Percentiles rank a stretch among this genome's conserved stretches.
Conservation (phyloP, 2,329 filamentous ascomycete species). For the Hymenoscyphus fraxineus region DNA sequence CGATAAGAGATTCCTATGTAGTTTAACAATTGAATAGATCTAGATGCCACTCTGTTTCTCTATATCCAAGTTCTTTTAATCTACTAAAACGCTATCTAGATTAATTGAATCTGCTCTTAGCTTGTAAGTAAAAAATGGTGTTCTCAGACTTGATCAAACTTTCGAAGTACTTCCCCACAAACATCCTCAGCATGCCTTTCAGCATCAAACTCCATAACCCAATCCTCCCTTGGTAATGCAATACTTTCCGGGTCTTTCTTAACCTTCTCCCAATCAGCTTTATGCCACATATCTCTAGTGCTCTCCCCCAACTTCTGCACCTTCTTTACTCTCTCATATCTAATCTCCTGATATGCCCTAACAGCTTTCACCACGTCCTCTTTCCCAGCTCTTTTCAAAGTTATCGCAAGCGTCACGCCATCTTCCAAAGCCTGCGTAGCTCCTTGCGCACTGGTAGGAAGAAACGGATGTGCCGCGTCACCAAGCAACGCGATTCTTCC, state of each 20-base stretch:
- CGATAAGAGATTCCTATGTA: no score
- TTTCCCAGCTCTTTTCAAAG: constrained; percentile 29
- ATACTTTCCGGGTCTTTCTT: constrained; percentile 24
- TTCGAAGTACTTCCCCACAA: constrained; percentile 19
- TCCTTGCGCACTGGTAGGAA: constrained; percentile 66
- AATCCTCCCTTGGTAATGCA: constrained; percentile 22
- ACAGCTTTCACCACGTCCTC: constrained; percentile 17
- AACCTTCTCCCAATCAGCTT: constrained; percentile 24
- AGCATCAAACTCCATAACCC: constrained; percentile 27
- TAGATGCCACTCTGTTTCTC: no score
- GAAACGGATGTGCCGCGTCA: constrained; percentile 65
- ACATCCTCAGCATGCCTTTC: constrained; percentile 25
- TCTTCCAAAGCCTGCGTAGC: constrained; percentile 45
- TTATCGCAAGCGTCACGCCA: constrained; percentile 36
- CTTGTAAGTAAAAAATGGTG: no score
- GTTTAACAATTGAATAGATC: no score
- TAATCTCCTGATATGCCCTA: constrained; percentile 21
- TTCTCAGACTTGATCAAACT: not conserved
- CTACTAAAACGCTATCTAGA: no score
- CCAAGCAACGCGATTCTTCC: constrained; percentile 47
- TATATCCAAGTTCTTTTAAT: no score
- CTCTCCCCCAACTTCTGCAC: constrained; percentile 28
- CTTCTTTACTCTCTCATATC: constrained; percentile 25
- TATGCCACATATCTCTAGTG: constrained; percentile 28
- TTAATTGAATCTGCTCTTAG: no score